phyloP scores from a whole-genome alignment of 2,329 filamentous ascomycete genomes.

The Sporothrix mexicana region DNA sequence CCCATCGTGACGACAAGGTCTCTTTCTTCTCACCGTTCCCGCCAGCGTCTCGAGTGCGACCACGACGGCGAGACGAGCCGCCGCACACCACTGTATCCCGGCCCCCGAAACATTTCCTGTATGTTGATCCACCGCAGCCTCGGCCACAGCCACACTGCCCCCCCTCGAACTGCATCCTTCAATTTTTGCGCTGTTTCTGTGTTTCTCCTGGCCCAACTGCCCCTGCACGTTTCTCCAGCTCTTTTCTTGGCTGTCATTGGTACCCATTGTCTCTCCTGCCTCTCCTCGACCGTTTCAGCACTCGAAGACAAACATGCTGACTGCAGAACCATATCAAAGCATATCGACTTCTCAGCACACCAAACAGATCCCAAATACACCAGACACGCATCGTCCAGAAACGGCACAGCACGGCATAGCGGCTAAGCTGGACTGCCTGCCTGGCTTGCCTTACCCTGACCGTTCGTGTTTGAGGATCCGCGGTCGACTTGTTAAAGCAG shows the following conservation, averaged over 20 bases:
- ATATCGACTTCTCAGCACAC: not conserved
- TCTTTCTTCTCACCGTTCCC: constrained; percentile 8
- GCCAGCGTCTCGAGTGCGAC: constrained; percentile 22
- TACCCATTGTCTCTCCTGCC: not conserved
- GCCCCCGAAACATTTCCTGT: constrained; percentile 23
- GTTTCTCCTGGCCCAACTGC: not conserved
- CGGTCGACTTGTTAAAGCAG: constrained; percentile 28
- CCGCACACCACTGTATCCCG: constrained; percentile 19
- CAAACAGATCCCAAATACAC: not conserved
- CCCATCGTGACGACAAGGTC: constrained; percentile 5
- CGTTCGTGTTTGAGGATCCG: constrained; percentile 33
- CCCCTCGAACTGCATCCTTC: not conserved
- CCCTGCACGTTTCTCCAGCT: constrained; percentile 14
- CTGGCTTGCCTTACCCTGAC: constrained; percentile 18
- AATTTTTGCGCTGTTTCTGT: not conserved
- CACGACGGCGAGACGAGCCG: constrained; percentile 22
- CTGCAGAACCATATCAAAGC: constrained; percentile 12
- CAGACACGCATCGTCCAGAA: constrained; percentile 10
- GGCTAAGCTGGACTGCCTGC: constrained; percentile 30
- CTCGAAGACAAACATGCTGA: not conserved
- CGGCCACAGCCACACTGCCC: constrained; percentile 29
- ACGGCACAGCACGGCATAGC: constrained; percentile 28
- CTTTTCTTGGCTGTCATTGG: not conserved
- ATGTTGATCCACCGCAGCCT: constrained; percentile 29
- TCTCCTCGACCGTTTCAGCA: constrained; percentile 19